Conservation (phyloP, 2,329 filamentous ascomycete species). For the Aspergillus novoparasiticus region DNA sequence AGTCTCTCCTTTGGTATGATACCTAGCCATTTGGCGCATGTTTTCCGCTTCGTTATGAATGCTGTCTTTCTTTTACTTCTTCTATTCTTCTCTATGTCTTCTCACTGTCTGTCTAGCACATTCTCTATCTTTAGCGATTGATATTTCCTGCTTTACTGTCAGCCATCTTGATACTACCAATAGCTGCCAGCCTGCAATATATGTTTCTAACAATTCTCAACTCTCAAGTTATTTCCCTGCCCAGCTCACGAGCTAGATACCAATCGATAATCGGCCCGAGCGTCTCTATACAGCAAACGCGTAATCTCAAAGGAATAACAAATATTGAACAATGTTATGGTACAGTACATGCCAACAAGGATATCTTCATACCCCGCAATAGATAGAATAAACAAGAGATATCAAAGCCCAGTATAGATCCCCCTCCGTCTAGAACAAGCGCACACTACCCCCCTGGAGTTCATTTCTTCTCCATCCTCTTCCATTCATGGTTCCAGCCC, state of each 20-base stretch:
- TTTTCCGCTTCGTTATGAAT: constrained; percentile 10
- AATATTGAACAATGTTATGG: constrained; percentile 3
- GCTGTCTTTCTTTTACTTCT: constrained; percentile 12
- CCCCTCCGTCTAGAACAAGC: not conserved
- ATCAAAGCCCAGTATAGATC: not conserved
- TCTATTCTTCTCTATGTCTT: constrained; percentile 4
- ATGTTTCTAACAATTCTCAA: not conserved
- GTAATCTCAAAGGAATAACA: not conserved
- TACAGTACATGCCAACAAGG: constrained; percentile 8
- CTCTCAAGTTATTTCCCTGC: not conserved
- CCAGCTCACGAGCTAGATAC: not conserved
- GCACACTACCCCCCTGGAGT: not conserved
- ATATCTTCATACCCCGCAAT: constrained; percentile 1
- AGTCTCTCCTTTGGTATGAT: constrained; percentile 29
- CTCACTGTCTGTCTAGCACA: constrained; percentile 11
- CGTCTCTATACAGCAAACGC: not conserved
- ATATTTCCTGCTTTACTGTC: not conserved
- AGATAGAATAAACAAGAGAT: not conserved
- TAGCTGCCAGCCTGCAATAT: not conserved
- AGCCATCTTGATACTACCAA: constrained; percentile 7
- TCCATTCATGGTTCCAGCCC: constrained; percentile 96
- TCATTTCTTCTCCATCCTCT: constrained; percentile 51
- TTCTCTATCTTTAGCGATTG: constrained; percentile 13
- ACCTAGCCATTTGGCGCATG: constrained; percentile 7
- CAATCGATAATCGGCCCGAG: not conserved